Evolutionary conservation across 352 stramenopile genomes (phyloP).

Genomic region (Globisporangium ultimum): DNA sequence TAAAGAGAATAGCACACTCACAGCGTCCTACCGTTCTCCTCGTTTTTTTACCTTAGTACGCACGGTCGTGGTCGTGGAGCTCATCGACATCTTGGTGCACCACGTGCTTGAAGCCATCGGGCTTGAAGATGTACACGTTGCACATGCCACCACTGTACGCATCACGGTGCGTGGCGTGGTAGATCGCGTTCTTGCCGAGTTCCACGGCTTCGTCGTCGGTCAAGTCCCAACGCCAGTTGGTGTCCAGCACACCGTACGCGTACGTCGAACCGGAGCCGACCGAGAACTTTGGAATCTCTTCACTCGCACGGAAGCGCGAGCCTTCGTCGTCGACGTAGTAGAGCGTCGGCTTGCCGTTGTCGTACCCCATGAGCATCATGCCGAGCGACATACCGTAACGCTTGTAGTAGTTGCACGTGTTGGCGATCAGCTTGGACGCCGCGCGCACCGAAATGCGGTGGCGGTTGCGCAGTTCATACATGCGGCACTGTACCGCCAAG

Average conservation of each 20-base stretch:
- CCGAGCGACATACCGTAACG: conserved; percentile 94
- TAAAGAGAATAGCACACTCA: no score
- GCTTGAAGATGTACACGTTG: conserved; percentile 97
- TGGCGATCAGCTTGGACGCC: conserved; percentile 98
- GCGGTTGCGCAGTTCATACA: conserved; percentile 99
- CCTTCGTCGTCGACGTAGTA: conserved; percentile 99
- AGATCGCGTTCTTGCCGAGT: conserved; percentile 98
- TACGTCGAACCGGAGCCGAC: conserved; percentile 99
- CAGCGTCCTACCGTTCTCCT: no score
- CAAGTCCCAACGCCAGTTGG: conserved; percentile 94
- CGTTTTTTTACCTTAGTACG: conserved; percentile 26
- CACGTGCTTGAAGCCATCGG: conserved; percentile 96
- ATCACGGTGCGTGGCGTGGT: conserved; percentile 99
- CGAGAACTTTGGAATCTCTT: conserved; percentile 95
- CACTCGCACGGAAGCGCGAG: conserved; percentile 95
- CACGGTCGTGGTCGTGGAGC: conserved; percentile 91
- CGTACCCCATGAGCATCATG: conserved; percentile 99
- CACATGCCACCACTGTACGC: conserved; percentile 97
- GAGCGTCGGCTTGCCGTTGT: conserved; percentile 96
- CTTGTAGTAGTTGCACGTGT: conserved; percentile 98
- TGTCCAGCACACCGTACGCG: conserved; percentile 99
- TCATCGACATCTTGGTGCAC: conserved; percentile 98
- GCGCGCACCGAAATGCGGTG: conserved; percentile 98
- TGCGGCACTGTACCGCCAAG: conserved; percentile 92
- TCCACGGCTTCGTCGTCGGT: conserved; percentile 99